phyloP scores from a whole-genome alignment of 2,329 filamentous ascomycete genomes.

The Aspergillus unguis region DNA sequence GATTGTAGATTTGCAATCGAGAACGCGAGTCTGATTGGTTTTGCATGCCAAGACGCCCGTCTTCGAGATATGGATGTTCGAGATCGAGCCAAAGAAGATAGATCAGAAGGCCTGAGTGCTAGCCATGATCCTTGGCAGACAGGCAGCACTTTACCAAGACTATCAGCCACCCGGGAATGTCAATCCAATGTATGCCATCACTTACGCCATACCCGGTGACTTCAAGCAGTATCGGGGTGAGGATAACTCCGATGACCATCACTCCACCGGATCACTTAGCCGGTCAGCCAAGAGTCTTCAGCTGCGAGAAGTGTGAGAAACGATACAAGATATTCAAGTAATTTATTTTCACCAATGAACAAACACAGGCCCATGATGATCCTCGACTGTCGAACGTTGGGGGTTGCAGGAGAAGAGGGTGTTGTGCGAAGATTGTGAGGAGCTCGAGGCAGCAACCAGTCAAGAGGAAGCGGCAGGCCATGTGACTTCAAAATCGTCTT shows the following conservation, averaged over 20 bases:
- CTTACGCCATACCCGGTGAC: no score
- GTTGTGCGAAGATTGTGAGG: neutral
- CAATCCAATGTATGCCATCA: neutral
- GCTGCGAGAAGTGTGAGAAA: neutral
- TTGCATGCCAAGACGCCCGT: neutral
- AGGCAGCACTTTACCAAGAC: constrained; percentile 4
- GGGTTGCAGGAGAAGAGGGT: neutral
- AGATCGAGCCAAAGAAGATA: neutral
- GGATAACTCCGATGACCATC: neutral
- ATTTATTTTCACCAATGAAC: neutral
- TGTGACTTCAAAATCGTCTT: neutral
- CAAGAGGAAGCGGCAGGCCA: neutral
- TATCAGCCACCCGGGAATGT: neutral
- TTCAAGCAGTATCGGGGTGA: neutral
- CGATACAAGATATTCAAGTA: neutral
- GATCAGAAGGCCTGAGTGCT: neutral
- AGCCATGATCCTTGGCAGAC: constrained; percentile 4
- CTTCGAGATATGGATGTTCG: neutral
- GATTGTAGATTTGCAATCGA: neutral
- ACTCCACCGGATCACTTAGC: neutral
- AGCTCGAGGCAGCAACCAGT: neutral
- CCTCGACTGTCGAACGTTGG: neutral
- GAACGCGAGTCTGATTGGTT: neutral
- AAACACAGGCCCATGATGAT: neutral
- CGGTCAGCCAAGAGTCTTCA: neutral